Conservation (phyloP, 2,329 filamentous ascomycete species). For the Stagonosporopsis tanaceti region DNA sequence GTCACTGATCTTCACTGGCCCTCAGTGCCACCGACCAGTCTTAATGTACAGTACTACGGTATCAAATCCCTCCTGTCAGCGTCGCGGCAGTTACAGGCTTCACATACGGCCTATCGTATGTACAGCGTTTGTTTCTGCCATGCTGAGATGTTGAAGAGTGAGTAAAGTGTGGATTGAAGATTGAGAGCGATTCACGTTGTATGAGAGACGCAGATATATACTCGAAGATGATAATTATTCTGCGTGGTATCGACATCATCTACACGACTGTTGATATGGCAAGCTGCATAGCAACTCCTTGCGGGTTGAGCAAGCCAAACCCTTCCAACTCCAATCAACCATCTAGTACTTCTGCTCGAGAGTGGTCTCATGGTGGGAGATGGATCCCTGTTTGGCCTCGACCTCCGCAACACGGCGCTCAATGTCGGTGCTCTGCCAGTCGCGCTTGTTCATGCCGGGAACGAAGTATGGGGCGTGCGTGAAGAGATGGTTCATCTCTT, state of each 20-base stretch:
- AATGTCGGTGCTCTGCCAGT: constrained; percentile 63
- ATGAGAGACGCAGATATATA: background rate
- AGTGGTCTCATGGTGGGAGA: constrained; percentile 28
- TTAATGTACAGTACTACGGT: background rate
- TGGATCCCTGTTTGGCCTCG: constrained; percentile 57
- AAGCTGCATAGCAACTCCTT: background rate
- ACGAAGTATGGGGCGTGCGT: constrained; percentile 71
- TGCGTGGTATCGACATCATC: background rate
- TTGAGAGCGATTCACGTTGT: background rate
- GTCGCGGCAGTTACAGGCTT: background rate
- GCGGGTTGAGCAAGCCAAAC: background rate
- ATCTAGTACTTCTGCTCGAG: constrained; percentile 8
- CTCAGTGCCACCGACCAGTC: background rate
- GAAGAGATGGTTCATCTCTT: constrained; percentile 74
- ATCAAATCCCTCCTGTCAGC: background rate
- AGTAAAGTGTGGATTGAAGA: background rate
- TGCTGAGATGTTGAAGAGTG: background rate
- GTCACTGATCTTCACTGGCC: background rate
- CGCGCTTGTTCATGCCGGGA: constrained; percentile 62
- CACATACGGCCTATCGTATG: background rate
- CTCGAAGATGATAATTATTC: background rate
- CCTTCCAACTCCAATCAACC: background rate
- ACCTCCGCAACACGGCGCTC: constrained; percentile 67
- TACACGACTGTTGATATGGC: background rate
- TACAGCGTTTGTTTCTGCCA: background rate